Evolutionary conservation across 2,329 filamentous ascomycete genomes (phyloP), one percentile per base, ranked within the genome.

Genomic region (Moelleriella libera): DNA sequence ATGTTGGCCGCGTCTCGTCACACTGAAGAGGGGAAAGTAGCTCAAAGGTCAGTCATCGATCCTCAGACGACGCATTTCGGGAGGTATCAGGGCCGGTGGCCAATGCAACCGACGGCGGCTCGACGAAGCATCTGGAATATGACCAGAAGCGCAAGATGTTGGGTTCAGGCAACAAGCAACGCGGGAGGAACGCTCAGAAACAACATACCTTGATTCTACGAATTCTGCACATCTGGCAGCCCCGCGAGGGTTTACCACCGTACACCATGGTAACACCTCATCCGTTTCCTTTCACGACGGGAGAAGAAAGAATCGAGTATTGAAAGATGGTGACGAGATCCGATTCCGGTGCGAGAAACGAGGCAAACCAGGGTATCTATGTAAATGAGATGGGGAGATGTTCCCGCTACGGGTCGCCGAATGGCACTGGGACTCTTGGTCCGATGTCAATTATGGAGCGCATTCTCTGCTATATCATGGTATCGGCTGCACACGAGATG

Each of bases 161-260:
- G 34, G 34, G 34, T 8, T 8, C 3, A 39, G 34, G 34, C 3
- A 21, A 21, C 21, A 21, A 21, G 21, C 21, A 21, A 21, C 21
- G 21, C 21, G 21, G 21, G 21, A 21, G 21, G 21, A 21, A 21
- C 21, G 21, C 21, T 3, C 21, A 21, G 21, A 21, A 21, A 21
- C 21, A 21, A 42, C 45, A 28, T 69, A 82, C 82, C 73, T 85
- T 86, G 59, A 86, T 85, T 55, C 82, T 73, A 53, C 82, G 72
- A 42, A 74, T 82, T 60, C 82, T 75, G 62, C 82, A 86, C 75
- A 82, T 85, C 65, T 83, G 81, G 57, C 82, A 86, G 56, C 81
- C 82, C 63, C 70, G 67, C 2, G 77, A 81, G 56, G 78, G 76
- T 63, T 78, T 80, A 40, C 78, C 78, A 50, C 74, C 78, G 55